Percentiles rank a stretch among this genome's conserved stretches.
phyloP scores from a whole-genome alignment of 495 filamentous ascomycete genomes.

The Chaetomidium leptoderma region DNA sequence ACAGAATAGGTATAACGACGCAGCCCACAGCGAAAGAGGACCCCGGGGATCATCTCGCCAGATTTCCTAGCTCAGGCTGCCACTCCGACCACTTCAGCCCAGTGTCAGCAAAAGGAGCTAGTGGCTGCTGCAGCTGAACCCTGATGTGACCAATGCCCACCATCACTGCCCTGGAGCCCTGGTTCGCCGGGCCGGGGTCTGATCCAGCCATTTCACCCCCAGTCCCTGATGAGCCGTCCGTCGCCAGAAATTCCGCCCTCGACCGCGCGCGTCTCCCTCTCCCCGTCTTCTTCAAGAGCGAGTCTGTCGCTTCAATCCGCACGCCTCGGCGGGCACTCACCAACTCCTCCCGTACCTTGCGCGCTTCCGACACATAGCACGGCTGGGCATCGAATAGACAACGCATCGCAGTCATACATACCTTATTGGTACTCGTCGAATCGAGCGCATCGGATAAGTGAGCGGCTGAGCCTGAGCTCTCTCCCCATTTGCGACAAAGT shows the following conservation, averaged over 20 bases:
- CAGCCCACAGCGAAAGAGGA: no score
- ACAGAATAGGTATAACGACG: no score
- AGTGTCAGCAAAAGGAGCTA: not conserved
- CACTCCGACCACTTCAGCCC: slow-evolving; percentile 8
- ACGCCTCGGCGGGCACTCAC: not conserved
- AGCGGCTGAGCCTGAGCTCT: not conserved
- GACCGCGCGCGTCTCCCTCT: not conserved
- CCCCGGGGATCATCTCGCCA: not conserved
- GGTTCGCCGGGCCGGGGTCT: not conserved
- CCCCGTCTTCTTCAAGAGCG: not conserved
- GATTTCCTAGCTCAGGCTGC: slow-evolving; percentile 6
- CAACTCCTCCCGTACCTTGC: not conserved
- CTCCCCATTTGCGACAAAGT: not conserved
- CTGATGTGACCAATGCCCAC: not conserved
- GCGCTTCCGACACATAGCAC: not conserved
- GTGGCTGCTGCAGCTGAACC: slow-evolving; percentile 10
- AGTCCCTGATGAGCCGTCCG: not conserved
- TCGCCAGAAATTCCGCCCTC: not conserved
- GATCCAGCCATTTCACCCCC: slow-evolving; percentile 5
- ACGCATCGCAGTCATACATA: not conserved
- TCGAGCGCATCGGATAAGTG: not conserved
- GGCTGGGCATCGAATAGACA: not conserved
- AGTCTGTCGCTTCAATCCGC: not conserved
- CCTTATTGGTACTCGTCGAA: not conserved
- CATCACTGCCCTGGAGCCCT: not conserved